Base-by-base conservation (phyloP, 495 filamentous ascomycete species). In the Penicillium ochrochloron region DNA sequence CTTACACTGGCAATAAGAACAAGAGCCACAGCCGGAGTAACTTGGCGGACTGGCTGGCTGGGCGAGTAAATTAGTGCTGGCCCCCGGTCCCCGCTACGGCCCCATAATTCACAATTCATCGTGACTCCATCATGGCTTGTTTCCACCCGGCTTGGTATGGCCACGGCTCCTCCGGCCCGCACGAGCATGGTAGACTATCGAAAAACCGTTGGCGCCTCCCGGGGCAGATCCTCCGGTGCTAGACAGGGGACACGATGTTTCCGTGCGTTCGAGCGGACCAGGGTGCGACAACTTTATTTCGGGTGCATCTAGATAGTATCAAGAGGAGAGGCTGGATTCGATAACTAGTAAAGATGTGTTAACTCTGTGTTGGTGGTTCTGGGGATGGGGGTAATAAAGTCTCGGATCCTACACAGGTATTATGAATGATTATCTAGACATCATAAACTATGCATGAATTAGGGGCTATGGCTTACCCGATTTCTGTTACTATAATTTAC, bases 251-350 rank as follows among this genome's bases (percentile, higher is more conserved):
- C 52, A 44, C 54, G 66, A 69, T 65, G 42, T 63, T 66, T 66
- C 63, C 66, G 66, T 68, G 59, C 58, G 39, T 50, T 31, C 33
- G 53, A 56, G 53, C 34, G 34, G 61, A 66, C 69, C 65, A 65
- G 71, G 69, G 67, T 70, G 37, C 27, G 63, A 64, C 69, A 74
- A 74, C 71, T 72, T 72, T 74, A 72, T 54, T 63, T 66, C 37
- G 31, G 54, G 59, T 44, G 39, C 51, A 57, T 61, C 52, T 33
- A 41, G 39, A 44, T 34, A 33, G 33, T 7, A 39, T 25, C 2
- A 42, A 19, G 34, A 5, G 1, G 17, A n/a, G 14, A 35, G 34
- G 21, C n/a, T 57, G 42, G 37, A 41, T 6, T 41, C 0, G 37
- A 41, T 3, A 17, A 41, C 15, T 17, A 14, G 12, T 41, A n/a